Evolutionary conservation across 169 alveolate species (phyloP).

Genomic region (Cystoisospora suis): DNA sequence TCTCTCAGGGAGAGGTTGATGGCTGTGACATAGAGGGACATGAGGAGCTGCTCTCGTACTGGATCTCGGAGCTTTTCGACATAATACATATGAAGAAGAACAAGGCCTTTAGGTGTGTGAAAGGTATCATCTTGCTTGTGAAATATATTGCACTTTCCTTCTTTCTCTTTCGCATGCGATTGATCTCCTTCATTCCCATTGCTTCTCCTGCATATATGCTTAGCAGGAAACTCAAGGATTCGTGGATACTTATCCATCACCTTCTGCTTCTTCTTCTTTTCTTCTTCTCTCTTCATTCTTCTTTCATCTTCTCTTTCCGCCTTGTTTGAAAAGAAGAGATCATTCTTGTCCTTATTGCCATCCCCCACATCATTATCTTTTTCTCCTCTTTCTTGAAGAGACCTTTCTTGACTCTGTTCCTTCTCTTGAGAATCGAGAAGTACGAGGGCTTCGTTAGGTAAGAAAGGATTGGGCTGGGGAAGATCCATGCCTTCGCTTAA

Average conservation of each 20-base stretch:
- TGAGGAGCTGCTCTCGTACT: conserved; percentile 16
- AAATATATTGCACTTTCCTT: conserved; percentile 37
- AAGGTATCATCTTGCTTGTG: conserved; percentile 29
- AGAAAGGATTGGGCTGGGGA: not conserved
- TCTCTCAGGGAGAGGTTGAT: conserved; percentile 12
- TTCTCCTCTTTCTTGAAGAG: not conserved
- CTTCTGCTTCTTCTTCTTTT: too few relatives aligned
- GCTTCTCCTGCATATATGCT: not conserved
- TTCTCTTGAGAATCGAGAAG: not conserved
- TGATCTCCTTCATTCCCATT: too few relatives aligned
- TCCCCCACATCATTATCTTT: too few relatives aligned
- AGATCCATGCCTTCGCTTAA: not conserved
- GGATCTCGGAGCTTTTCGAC: not conserved
- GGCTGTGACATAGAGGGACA: conserved; percentile 8
- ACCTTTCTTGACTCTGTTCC: too few relatives aligned
- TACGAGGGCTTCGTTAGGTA: not conserved
- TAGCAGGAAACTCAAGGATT: not conserved
- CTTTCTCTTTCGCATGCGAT: too few relatives aligned
- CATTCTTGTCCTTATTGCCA: too few relatives aligned
- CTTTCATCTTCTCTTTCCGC: too few relatives aligned
- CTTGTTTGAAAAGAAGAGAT: too few relatives aligned
- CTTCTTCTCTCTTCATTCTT: too few relatives aligned
- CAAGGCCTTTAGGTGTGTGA: not conserved
- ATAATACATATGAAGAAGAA: conserved; percentile 30
- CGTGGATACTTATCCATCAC: not conserved